Evolutionary conservation across 164 flowering plant species (phyloP), one percentile per base, ranked within the genome.

Genomic region (Dillenia turbinata): DNA sequence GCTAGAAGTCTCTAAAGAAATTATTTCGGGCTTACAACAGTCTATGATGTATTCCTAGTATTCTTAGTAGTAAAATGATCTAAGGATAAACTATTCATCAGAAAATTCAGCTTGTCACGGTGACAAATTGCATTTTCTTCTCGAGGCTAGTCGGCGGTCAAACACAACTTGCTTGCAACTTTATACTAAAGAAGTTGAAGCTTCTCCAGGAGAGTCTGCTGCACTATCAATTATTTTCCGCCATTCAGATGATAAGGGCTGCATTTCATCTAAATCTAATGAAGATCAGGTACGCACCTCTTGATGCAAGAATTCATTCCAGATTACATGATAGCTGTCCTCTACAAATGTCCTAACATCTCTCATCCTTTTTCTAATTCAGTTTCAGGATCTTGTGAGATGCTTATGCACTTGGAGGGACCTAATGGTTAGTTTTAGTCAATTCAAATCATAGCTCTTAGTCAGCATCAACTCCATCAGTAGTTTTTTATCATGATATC

Each of bases 71-170:
- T 19, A 19, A 19, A 19, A 19, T 19, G 22, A 19, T 59, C 81
- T 77, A 71, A 79, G 72, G 57, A 73, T 65, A 62, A 19, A 62
- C 60, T 69, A 61, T 83, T 69, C 56, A 58, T 68, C 88, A 83
- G 86, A 81, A 71, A 70, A 75, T 69, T 78, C 87, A 80, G 75
- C 76, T 50, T 67, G 73, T 78, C 73, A 69, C 66, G 79, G 74
- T 79, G 88, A 85, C 72, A 74, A 78, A 71, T 77, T 77, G 71
- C 72, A 73, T 77, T 83, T 77, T 80, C 71, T 88, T 74, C 78
- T 77, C 60, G 99, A 95, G 89, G 97, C 96, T 63, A 78, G 80
- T 71, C 96, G 90, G 49, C 94, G 96, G 49, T 95, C 99, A 58
- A 89, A 92, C 73, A 75, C 77, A 74, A 78, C 69, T 10, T 85